These are phyloP conservation scores for Microbotryum lychnidis-dioicae DNA, from an alignment of 1,284 basidiomycete species.

Conservation along the genomic window DNA sequence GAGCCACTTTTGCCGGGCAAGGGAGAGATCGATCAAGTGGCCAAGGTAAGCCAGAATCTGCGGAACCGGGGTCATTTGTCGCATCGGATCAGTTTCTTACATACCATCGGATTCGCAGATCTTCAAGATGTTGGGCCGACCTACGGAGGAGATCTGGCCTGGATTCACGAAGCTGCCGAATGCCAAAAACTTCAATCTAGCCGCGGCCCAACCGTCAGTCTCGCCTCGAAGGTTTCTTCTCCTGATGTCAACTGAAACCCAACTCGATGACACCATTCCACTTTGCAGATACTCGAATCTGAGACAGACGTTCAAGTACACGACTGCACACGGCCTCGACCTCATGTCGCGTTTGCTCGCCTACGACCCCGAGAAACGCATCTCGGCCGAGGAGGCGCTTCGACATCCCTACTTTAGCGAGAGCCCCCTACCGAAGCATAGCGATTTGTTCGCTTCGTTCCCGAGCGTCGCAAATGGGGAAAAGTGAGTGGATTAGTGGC, in stretches of 20 bases:
- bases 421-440: conserved; percentile 88
- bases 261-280: neutral
- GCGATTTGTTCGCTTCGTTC: conserved; percentile 93
- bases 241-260: neutral
- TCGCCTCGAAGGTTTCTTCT: neutral
- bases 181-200: conserved; percentile 64
- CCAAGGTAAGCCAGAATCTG: conserved; percentile 50
- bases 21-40: conserved; percentile 83
- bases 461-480: conserved; percentile 96
- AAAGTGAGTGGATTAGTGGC: conserved; percentile 46
- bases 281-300: conserved; percentile 45
- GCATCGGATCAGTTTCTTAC: neutral
- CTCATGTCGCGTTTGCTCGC: conserved; percentile 71
- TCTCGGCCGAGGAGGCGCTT: conserved; percentile 78
- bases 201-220: conserved; percentile 34
- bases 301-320: conserved; percentile 58
- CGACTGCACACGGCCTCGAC: conserved; percentile 75
- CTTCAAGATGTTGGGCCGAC: conserved; percentile 83
- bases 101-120: conserved; percentile 44
- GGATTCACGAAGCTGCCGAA: conserved; percentile 69
- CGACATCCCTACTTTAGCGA: conserved; percentile 94
- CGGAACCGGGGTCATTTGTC: neutral
- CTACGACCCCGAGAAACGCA: conserved; percentile 78
- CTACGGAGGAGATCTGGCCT: conserved; percentile 78
- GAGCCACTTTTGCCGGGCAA: conserved; percentile 95